Base-by-base conservation (phyloP, 2,329 filamentous ascomycete species). In the Alternaria gansuensis region DNA sequence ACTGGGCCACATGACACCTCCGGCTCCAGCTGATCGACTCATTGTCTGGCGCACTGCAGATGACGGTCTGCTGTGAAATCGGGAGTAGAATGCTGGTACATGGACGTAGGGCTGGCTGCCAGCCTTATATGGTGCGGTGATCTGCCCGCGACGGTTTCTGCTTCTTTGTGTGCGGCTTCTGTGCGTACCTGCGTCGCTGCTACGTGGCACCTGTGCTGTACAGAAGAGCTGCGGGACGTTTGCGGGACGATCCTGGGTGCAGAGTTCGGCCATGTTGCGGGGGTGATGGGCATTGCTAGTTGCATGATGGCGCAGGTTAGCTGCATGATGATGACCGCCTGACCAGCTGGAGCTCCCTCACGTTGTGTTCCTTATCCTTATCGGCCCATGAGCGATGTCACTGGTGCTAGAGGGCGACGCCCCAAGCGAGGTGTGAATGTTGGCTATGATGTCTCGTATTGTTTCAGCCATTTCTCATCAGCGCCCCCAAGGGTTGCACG, bases 171-270 rank as follows among this genome's bases (percentile, higher is more conserved):
- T 68, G 68, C 72, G 62, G 64, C 63, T 65, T 65, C 64, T 61
- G 61, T 60, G 68, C 64, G 70, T 72, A 70, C 72, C 72, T 73
- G 70, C 68, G 65, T 70, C 61, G 53, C 66, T 73, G 72, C 71
- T 71, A 75, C 74, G 74, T 76, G 74, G 74, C 74, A 75, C 73
- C 73, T 75, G 65, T 74, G 63, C 68, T 68, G 69, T 64, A 65
- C 70, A 73, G 68, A 71, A 70, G 62, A 62, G 60, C 56, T 59
- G 62, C 73, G 73, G 73, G 69, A 72, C 73, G 73, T 67, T 59
- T 64, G 70, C 70, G 72, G 71, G 73, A 74, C 68, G 74, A 75
- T 75, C 74, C 68, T 75, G 69, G 67, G 70, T 71, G 70, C 65
- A 65, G 68, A 57, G 64, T 56, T 63, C 43, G 59, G 60, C 62